Conservation (phyloP, 2,329 filamentous ascomycete species). For the Hymenoscyphus fructigenus region DNA sequence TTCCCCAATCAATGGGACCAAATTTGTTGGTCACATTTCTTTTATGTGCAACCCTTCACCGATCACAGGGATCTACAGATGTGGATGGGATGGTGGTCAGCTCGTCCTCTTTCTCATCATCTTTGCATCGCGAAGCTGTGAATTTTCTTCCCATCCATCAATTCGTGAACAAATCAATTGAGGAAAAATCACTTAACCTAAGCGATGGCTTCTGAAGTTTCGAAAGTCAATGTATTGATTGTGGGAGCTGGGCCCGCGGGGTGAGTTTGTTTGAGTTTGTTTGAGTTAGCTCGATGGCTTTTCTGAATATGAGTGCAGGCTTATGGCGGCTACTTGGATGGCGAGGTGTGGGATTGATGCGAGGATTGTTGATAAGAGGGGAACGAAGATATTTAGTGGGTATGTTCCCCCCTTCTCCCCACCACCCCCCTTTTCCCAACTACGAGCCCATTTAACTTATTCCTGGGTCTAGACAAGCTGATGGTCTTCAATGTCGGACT, state of each 20-base stretch:
- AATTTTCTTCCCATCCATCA: no score
- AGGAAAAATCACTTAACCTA: no score
- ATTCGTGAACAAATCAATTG: no score
- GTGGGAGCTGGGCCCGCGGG: conserved; percentile 51
- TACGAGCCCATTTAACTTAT: background rate
- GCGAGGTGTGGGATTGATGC: conserved; percentile 48
- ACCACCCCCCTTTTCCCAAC: background rate
- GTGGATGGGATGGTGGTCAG: no score
- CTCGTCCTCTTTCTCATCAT: no score
- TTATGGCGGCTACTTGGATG: conserved; percentile 52
- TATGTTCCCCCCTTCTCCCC: background rate
- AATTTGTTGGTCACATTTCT: no score
- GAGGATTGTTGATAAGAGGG: conserved; percentile 48
- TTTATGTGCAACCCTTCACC: no score
- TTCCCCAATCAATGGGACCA: background rate
- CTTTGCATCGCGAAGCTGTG: no score
- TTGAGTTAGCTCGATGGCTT: background rate
- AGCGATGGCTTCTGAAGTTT: background rate
- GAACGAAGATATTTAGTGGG: conserved; percentile 35
- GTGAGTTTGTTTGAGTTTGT: no score
- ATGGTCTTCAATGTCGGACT: conserved; percentile 60
- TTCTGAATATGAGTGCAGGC: conserved; percentile 23
- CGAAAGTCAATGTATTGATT: conserved; percentile 45
- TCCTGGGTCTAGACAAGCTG: conserved; percentile 52
- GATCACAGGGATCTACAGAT: no score